Base-by-base conservation (phyloP, 1,139 yeast genomes). In the Hemisphaericaspora xylofermentans region DNA sequence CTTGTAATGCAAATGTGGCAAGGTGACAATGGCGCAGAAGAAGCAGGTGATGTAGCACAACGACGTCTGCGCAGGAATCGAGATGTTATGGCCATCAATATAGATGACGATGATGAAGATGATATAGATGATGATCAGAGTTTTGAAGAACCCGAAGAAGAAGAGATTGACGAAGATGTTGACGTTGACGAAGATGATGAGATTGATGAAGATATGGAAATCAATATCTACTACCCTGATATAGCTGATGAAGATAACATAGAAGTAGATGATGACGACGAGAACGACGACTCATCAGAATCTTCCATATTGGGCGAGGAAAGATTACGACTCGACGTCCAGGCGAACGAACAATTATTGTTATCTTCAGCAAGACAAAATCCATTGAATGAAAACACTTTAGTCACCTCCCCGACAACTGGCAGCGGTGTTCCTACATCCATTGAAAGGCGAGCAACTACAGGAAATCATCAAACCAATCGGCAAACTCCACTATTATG, bases 291-390 rank as follows among this genome's bases (percentile, higher is more conserved):
- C 33, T 32, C 41, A 17, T 19, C 39, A 26, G 35, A 26, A 19
- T 31, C 33, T 41, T 38, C 29, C n/a, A 13, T 17, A 19, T 4
- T 29, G 15, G 21, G 13, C 13, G 45, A 43, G 39, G 57, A 48
- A 13, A 39, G 41, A 15, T 41, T 52, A 29, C 44, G 53, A 8
- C 47, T 51, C 2, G 56, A 52, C 21, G 42, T 52, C 19, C 53
- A 47, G 32, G 43, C 57, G 6, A 52, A 50, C 34, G 66, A 62
- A 40, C 44, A 60, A 26, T 48, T 62, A n/a, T 49, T 64, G 5
- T 51, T 63, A 3, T 53, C 64, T 3, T 54, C 64, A 9, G 67
- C 66, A 3, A 50, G 66, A n/a, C 62, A 60, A 33, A 59, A 59
- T 35, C 50, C 49, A 18, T 52, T 58, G 5, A 51, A 56, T 42